These are phyloP conservation scores for Trichophaea hybrida DNA, from an alignment of 2,329 filamentous ascomycete genomes.

Conservation along the genomic window DNA sequence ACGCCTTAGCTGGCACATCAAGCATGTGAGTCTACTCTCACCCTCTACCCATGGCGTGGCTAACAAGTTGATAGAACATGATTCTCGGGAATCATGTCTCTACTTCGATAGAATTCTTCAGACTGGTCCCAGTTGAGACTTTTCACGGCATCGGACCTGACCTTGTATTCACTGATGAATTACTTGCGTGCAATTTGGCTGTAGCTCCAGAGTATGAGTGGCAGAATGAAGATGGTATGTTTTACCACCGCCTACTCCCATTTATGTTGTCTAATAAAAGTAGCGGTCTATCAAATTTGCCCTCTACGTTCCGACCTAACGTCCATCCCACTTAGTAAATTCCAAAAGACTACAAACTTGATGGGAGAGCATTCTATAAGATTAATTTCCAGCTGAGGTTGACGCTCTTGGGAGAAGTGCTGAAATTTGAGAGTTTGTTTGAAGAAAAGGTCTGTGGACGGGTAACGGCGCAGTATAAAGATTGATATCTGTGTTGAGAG, in stretches of 20 bases:
- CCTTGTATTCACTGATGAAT: not conserved
- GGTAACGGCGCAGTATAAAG: not conserved
- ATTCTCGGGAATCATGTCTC: not conserved
- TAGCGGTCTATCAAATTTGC: not conserved
- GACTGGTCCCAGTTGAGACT: not conserved
- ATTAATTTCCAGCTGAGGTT: not conserved
- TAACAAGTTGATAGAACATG: not conserved
- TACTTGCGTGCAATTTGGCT: not conserved
- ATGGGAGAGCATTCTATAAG: not conserved
- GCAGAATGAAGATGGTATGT: not conserved
- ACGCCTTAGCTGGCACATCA: constrained; percentile 1
- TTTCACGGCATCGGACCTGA: not conserved
- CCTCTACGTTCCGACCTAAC: not conserved
- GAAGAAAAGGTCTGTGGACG: not conserved
- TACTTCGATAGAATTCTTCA: not conserved
- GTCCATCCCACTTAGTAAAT: not conserved
- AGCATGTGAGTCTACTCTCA: not conserved
- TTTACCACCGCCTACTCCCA: not conserved
- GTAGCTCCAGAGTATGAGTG: constrained; percentile 1
- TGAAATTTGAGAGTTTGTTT: not conserved
- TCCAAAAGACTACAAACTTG: not conserved
- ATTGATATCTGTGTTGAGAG: not conserved
- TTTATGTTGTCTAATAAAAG: not conserved
- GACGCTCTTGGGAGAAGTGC: not conserved
- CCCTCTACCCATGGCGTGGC: not conserved